Evolutionary conservation across 1,139 yeast genomes (phyloP).

Genomic region (Scheffersomyces titani): DNA sequence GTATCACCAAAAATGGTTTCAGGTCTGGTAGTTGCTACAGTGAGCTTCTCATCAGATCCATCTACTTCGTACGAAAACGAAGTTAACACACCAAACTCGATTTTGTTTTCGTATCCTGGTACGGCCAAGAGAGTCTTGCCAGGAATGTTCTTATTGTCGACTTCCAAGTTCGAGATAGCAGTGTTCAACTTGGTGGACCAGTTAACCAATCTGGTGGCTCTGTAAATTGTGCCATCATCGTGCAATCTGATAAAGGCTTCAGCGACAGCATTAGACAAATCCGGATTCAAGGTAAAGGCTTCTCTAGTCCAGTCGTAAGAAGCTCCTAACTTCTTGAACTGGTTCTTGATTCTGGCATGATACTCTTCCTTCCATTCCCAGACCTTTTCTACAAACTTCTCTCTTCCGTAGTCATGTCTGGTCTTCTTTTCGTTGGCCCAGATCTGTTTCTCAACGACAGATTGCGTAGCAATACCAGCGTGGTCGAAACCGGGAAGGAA

Average conservation of each 20-base stretch:
- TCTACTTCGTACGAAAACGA: slow-evolving; percentile 91
- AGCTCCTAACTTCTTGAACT: slow-evolving; percentile 87
- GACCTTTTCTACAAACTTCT: slow-evolving; percentile 79
- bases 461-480: slow-evolving; percentile 98
- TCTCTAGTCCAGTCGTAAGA: slow-evolving; percentile 96
- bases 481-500: slow-evolving; percentile 98
- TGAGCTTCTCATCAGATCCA: slow-evolving; percentile 80
- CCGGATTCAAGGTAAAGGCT: slow-evolving; percentile 87
- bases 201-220: slow-evolving; percentile 91
- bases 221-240: slow-evolving; percentile 93
- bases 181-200: slow-evolving; percentile 97
- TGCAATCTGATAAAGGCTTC: slow-evolving; percentile 92
- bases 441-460: slow-evolving; percentile 94
- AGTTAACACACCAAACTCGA: slow-evolving; percentile 95
- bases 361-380: slow-evolving; percentile 99
- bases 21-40: slow-evolving; percentile 98
- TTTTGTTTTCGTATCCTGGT: slow-evolving; percentile 87
- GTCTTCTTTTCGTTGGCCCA: slow-evolving; percentile 89
- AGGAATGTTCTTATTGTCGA: slow-evolving; percentile 84
- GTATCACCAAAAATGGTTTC: slow-evolving; percentile 98
- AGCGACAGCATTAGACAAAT: slow-evolving; percentile 74
- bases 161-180: slow-evolving; percentile 94
- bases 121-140: slow-evolving; percentile 81
- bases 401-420: slow-evolving; percentile 95
- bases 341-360: slow-evolving; percentile 81